Base-by-base conservation (phyloP, 2,329 filamentous ascomycete genomes). In the Colletotrichum liriopes region DNA sequence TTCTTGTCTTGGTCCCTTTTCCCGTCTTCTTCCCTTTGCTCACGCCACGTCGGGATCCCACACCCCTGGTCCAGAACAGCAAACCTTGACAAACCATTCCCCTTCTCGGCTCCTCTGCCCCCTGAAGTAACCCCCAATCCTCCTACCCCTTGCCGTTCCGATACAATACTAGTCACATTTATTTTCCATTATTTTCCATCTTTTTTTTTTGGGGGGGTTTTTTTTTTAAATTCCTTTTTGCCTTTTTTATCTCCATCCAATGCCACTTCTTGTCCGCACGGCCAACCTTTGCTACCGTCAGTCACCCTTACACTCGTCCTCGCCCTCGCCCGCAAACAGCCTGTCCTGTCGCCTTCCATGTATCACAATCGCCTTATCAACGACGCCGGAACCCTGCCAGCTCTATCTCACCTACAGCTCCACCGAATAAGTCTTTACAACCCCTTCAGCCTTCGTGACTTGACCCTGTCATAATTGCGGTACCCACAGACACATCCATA, bases 21-120 rank as follows among this genome's bases (percentile, higher is more conserved):
- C 18, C 9, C 29, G 47, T 29, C 45, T 47, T 47, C 18, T 37
- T 45, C 29, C 59, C 45, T 29, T n/a, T 41, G 12, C 60, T 26
- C 43, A 52, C 52, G 26, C 23, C 47, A 29, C 23, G 9, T 63
- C 29, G 37, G 7, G 11, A 54, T 23, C 35, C 35, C n/a, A 52
- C 35, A 12, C 61, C 26, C 59, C 23, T 37, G 9, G 32, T 39
- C 29, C 52, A 66, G 11, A 55, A 51, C 47, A 58, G 51, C 60
- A 58, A 59, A 70, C 39, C 45, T 59, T 60, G 67, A 66, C 62
- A 70, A 60, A 23, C 67, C 37, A 26, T 35, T 63, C 58, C 26
- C 29, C 47, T 67, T 67, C 37, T 32, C 39, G 47, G 47, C 54
- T 56, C 35, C 23, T 51, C 45, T 2, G 35, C 45, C 45, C 16